phyloP scores from a whole-genome alignment of 768 basidiomycete genomes.

The Pholiota molesta region DNA sequence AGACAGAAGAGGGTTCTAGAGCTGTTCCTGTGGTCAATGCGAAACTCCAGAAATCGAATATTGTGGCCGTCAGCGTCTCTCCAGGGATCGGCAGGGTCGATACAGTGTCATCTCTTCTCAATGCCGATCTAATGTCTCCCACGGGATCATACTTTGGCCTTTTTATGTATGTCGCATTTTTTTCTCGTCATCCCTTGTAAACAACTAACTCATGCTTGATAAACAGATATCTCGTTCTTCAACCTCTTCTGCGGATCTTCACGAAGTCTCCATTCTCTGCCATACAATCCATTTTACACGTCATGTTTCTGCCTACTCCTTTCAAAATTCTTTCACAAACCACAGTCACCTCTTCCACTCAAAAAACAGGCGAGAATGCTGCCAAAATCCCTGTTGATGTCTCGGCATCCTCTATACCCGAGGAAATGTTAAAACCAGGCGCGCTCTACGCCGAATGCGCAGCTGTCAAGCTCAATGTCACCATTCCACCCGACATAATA shows the following conservation, averaged over 20 bases:
- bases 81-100: slow-evolving; percentile 78
- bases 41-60: slow-evolving; percentile 64
- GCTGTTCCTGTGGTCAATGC: slow-evolving; percentile 39
- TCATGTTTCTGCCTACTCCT: slow-evolving; percentile 80
- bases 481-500: slow-evolving; percentile 19
- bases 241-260: slow-evolving; percentile 68
- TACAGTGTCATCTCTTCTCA: slow-evolving; percentile 60
- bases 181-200: slow-evolving; percentile 19
- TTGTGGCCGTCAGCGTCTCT: slow-evolving; percentile 72
- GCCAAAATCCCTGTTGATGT: slow-evolving; percentile 16
- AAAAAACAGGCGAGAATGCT: slow-evolving; percentile 4
- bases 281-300: slow-evolving; percentile 81
- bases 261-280: slow-evolving; percentile 67
- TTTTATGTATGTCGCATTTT: slow-evolving; percentile 45
- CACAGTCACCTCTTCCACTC: slow-evolving; percentile 13
- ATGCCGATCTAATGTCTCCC: slow-evolving; percentile 45
- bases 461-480: slow-evolving; percentile 51
- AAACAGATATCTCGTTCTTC: slow-evolving; percentile 64
- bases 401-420: slow-evolving; percentile 33
- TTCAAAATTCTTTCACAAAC: slow-evolving; percentile 56
- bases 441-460: slow-evolving; percentile 80
- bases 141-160: slow-evolving; percentile 45
- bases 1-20: slow-evolving; percentile 36
- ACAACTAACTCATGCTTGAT: background rate
- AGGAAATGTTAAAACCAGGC: slow-evolving; percentile 77